A percentile compares a stretch with the other conserved stretches of the same genome.
These are phyloP conservation scores for Kluyveromyces wickerhamii DNA, from an alignment of 805 yeast genomes.

Conservation along the genomic window DNA sequence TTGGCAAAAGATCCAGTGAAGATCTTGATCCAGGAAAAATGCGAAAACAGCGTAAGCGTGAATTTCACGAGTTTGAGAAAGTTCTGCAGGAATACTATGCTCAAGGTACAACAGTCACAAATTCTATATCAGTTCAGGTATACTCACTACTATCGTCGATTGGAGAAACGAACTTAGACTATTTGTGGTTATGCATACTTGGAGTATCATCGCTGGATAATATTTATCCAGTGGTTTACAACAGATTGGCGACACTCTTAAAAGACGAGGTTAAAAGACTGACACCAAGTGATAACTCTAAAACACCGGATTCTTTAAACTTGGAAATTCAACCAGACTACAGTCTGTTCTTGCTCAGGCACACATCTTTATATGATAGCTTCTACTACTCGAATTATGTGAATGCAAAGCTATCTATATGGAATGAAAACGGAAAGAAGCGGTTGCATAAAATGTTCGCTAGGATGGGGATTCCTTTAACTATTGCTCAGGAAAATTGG, in stretches of 20 bases:
- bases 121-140: constrained; percentile 70
- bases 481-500: constrained; percentile 89
- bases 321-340: constrained; percentile 75
- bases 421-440: constrained; percentile 89
- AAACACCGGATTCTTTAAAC: constrained; percentile 36
- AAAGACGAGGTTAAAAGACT: constrained; percentile 78
- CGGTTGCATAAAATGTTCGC: constrained; percentile 87
- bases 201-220: constrained; percentile 80
- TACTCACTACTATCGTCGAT: constrained; percentile 73
- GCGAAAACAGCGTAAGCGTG: constrained; percentile 35
- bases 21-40: constrained; percentile 20
- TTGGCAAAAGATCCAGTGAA: constrained; percentile 21
- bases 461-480: constrained; percentile 87
- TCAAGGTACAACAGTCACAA: constrained; percentile 70
- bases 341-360: constrained; percentile 76
- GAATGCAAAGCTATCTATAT: constrained; percentile 75
- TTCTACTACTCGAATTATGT: constrained; percentile 88
- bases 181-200: constrained; percentile 79
- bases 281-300: constrained; percentile 33
- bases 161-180: constrained; percentile 66
- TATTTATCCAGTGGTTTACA: constrained; percentile 67
- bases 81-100: constrained; percentile 67
- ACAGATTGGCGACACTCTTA: constrained; percentile 60
- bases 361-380: constrained; percentile 88
- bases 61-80: constrained; percentile 42